Evolutionary conservation across 441 rosid genomes (phyloP).

Genomic region (Kokia cookei): DNA sequence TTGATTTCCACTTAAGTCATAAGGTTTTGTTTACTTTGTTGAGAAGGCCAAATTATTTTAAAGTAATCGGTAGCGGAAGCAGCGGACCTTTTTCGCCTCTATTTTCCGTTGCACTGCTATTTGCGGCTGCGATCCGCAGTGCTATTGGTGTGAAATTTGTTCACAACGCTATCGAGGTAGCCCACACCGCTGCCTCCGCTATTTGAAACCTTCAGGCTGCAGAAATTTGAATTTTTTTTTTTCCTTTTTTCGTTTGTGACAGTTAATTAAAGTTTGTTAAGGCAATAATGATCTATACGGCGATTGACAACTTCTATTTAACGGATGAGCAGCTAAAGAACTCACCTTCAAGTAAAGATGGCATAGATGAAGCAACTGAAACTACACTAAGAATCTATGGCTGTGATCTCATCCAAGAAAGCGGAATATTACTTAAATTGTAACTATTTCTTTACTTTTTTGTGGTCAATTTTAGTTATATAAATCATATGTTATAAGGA

Average conservation of each 20-base stretch:
- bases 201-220: background rate
- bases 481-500: background rate
- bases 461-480: background rate
- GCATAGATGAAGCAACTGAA: conserved; percentile 76
- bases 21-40: background rate
- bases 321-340: conserved; percentile 62
- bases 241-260: background rate
- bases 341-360: conserved; percentile 86
- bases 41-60: background rate
- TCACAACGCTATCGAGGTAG: background rate
- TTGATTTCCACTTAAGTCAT: background rate
- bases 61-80: background rate
- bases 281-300: conserved; percentile 72
- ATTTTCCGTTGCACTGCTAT: background rate
- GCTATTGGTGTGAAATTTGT: background rate
- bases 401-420: conserved; percentile 91
- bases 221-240: background rate
- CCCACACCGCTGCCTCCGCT: background rate
- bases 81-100: background rate
- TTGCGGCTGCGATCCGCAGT: background rate
- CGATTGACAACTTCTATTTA: conserved; percentile 82
- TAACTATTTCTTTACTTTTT: conserved; percentile 26
- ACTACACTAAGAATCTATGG: conserved; percentile 76
- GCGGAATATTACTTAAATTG: conserved; percentile 79
- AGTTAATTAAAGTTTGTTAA: conserved; percentile 9